phyloP scores from a whole-genome alignment of 371 early-diverging fungal genomes.

The Mucor indicus region DNA sequence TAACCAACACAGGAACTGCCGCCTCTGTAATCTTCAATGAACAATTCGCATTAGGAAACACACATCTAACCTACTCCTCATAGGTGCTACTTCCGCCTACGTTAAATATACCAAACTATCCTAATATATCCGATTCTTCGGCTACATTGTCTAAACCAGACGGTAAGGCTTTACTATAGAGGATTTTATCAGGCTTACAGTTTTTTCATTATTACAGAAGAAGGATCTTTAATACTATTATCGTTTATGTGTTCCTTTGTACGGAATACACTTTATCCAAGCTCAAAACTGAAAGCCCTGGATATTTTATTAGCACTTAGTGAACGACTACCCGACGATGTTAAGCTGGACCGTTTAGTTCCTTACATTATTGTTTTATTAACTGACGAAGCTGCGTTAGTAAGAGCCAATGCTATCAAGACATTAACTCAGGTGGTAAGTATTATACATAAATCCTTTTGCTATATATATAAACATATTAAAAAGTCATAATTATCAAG shows the following conservation, averaged over 20 bases:
- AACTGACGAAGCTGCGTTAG: constrained; percentile 65
- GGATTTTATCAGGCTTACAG: background rate
- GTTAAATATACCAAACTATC: constrained; percentile 42
- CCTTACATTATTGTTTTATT: constrained; percentile 80
- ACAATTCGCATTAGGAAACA: no score
- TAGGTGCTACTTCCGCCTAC: constrained; percentile 44
- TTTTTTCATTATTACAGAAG: constrained; percentile 34
- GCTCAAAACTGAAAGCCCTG: constrained; percentile 71
- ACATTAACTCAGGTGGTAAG: constrained; percentile 75
- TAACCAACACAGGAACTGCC: constrained; percentile 32
- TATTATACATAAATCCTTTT: background rate
- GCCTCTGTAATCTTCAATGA: constrained; percentile 25
- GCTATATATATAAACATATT: no score
- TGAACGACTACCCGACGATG: constrained; percentile 67
- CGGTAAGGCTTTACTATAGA: constrained; percentile 9
- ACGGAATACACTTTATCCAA: constrained; percentile 69
- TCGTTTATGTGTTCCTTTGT: constrained; percentile 69
- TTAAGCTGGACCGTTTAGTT: constrained; percentile 77
- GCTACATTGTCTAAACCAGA: constrained; percentile 5
- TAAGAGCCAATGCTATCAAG: constrained; percentile 74
- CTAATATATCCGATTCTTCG: background rate
- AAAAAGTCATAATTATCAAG: constrained; percentile 23
- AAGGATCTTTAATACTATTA: constrained; percentile 59
- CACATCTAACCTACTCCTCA: no score
- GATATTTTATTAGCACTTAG: constrained; percentile 74